Evolutionary conservation across 2,329 filamentous ascomycete genomes (phyloP).

Genomic region (Alternaria viburni): DNA sequence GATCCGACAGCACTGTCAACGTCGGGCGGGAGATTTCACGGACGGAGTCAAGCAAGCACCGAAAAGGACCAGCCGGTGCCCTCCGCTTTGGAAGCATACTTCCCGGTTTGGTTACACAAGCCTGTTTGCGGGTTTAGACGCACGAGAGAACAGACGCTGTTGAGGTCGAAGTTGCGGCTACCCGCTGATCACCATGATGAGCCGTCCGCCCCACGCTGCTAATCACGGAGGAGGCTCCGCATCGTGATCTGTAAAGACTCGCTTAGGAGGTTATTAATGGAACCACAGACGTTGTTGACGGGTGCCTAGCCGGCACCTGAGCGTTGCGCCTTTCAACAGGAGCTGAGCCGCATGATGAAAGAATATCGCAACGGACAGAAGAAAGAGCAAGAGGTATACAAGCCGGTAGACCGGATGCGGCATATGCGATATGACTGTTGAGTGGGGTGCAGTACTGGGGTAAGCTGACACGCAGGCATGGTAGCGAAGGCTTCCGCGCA

Average conservation of each 20-base stretch:
- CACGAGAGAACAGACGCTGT: slow-evolving; percentile 5
- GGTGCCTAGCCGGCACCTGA: not conserved
- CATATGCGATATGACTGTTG: not conserved
- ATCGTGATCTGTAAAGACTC: slow-evolving; percentile 13
- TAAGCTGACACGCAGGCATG: slow-evolving; percentile 2
- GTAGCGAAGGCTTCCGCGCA: slow-evolving; percentile 13
- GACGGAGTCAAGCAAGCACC: not conserved
- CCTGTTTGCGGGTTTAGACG: not conserved
- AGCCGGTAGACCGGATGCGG: not conserved
- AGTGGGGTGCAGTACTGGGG: slow-evolving; percentile 8
- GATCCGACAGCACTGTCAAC: not conserved
- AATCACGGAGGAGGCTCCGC: slow-evolving; percentile 12
- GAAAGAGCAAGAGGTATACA: not conserved
- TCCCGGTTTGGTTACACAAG: not conserved
- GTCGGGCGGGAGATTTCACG: not conserved
- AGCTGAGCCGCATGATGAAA: not conserved
- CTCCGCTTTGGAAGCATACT: not conserved
- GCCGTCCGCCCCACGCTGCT: slow-evolving; percentile 14
- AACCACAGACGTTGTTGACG: slow-evolving; percentile 11
- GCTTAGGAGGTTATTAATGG: slow-evolving; percentile 14
- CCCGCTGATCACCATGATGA: slow-evolving; percentile 15
- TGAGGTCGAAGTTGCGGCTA: slow-evolving; percentile 7
- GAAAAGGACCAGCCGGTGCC: not conserved
- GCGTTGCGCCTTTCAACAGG: slow-evolving; percentile 3
- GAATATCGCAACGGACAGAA: not conserved